Conservation (phyloP, 345 rosid species). For the Eucalyptus sp. region DNA sequence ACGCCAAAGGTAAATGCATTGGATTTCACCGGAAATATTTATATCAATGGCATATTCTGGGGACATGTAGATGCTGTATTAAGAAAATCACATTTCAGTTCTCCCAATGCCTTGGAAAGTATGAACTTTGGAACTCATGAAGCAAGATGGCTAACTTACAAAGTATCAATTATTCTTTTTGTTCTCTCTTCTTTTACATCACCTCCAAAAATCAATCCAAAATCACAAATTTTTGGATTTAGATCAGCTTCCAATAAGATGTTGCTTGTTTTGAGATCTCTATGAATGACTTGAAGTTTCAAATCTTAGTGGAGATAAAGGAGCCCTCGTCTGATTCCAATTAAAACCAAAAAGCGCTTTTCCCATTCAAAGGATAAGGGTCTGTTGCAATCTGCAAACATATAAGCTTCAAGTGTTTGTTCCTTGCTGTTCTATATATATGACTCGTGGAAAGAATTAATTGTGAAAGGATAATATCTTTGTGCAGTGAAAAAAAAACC, state of each 20-base stretch:
- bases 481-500: neutral
- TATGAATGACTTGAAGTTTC: constrained; percentile 35
- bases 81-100: neutral
- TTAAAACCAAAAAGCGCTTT: constrained; percentile 10
- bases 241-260: constrained; percentile 29
- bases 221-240: constrained; percentile 43
- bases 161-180: constrained; percentile 27
- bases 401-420: neutral
- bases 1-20: constrained; percentile 46
- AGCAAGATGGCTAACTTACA: constrained; percentile 14
- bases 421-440: neutral
- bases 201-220: constrained; percentile 35
- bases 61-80: neutral
- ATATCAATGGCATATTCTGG: constrained; percentile 22
- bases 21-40: constrained; percentile 20
- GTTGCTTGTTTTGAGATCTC: constrained; percentile 46
- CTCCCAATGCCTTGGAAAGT: neutral
- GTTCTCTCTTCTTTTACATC: constrained; percentile 31
- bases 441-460: neutral
- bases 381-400: constrained; percentile 16
- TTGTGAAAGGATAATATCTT: neutral
- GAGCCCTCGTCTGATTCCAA: constrained; percentile 42
- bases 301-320: constrained; percentile 49
- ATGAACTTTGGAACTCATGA: neutral
- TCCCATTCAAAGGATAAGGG: constrained; percentile 10